Evolutionary conservation across 2,329 filamentous ascomycete species (phyloP), one percentile per base, ranked within the genome.

Genomic region (Fusarium tanahbumbuense): DNA sequence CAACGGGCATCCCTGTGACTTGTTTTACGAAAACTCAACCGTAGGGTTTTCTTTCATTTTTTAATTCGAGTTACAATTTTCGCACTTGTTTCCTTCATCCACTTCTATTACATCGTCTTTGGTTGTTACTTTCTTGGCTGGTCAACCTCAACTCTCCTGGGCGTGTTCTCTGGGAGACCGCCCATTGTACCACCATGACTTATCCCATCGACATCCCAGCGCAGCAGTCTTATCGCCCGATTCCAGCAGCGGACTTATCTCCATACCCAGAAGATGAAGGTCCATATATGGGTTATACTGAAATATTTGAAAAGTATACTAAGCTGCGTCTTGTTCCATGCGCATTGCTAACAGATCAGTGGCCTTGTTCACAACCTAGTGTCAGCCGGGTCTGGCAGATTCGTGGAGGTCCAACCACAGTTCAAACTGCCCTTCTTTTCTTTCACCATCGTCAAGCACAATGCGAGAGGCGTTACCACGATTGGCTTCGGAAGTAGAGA

Each of bases 401-500:
- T 70, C 54, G 54, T 77, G 37, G 56, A 76, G 32, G 62, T 75
- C 23, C 68, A 65, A 1, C 53, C 60, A 5, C 52, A 53, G 22
- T 59, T 54, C 49, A 34, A 64, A 18, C 57, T 76, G 50, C 74
- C 70, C 16, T 53, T 57, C 15, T 45, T 77, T 2, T 67, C 74
- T 8, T 78, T 78, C 55, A 63, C 73, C 15, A 62, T 78, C 22
- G 71, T 74, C 42, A 78, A 78, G 55, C 64, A 75, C 41, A 68
- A 76, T 20, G 37, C 58, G 3, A 56, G 46, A 13, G 72, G 67
- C 20, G 67, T 50, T 1, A 73, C 76, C 10, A 65, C 70, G 6
- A 52, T 78, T 13, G 68, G 73, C 12, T 66, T 77, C 6, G 62
- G 57, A n/a, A 83, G 82, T 57, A 76, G 80, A 37, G 78, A 78